Base-by-base conservation (phyloP, 1,284 basidiomycete species). In the Sporisorium exsertum region DNA sequence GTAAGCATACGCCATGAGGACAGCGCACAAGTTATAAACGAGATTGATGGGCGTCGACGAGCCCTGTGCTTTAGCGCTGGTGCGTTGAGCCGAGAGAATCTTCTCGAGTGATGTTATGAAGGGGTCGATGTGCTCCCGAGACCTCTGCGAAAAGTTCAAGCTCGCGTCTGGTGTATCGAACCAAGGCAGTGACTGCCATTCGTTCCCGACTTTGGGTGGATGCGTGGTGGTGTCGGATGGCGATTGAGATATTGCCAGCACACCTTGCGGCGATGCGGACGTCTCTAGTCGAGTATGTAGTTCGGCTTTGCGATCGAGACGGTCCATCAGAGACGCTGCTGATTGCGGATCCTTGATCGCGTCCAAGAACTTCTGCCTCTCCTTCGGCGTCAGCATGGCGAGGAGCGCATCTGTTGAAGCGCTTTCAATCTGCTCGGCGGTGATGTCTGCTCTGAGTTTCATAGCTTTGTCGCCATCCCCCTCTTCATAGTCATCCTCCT, bases 1-100 rank as follows among this genome's bases (percentile, higher is more conserved):
- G 51, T 78, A 82, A 0, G 75, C 47, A 24, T 82, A 80, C 1
- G 76, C 75, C 64, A 82, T 65, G 58, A 78, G 47, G 3, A 70
- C 65, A 9, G 72, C 59, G 20, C 67, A 61, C 6, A 80, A 32
- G n/a, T 80, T 80, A 71, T 77, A 74, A 4, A 42, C 24, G 1
- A 80, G 58, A 47, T 65, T 60, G 20, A 56, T 54, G 1, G 50
- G 43, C 16, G 47, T 27, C 16, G 35, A 35, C 13, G 37, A 18
- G 8, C 26, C 32, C 18, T 42, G 40, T 10, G 16, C 18, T 7
- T 49, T 33, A 15, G 53, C 9, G 7, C 18, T 46, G 5, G 43
- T 7, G n/a, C 33, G 47, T 35, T 18, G 13, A 2, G 53, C 55
- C 6, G 45, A n/a, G 2, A 71, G 42, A 12, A 65, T 45, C 20